phyloP scores from a whole-genome alignment of 495 filamentous ascomycete species.

The Annulohypoxylon nitens region DNA sequence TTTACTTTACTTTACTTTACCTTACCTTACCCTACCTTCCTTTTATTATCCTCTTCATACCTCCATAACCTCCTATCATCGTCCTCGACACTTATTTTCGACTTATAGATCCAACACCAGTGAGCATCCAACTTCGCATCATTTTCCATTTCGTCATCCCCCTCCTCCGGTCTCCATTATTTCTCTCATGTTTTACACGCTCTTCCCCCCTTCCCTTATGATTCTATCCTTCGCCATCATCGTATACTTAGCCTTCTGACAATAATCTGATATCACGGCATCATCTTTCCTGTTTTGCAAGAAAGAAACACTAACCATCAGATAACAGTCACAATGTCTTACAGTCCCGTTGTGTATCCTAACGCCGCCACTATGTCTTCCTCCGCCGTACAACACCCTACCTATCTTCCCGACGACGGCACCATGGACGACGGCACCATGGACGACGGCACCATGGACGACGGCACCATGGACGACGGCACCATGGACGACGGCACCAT shows the following conservation, averaged over 20 bases:
- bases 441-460: no score
- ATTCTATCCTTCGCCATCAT: background rate
- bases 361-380: background rate
- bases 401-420: no score
- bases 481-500: no score
- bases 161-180: background rate
- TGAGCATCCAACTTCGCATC: background rate
- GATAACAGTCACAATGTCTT: background rate
- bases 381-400: background rate
- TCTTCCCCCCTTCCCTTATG: background rate
- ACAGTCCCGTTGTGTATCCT: background rate
- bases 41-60: background rate
- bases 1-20: background rate
- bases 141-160: background rate
- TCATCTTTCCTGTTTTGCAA: background rate
- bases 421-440: no score
- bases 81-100: no score
- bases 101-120: no score
- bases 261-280: background rate
- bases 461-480: no score
- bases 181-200: background rate
- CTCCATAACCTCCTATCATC: no score
- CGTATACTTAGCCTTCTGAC: background rate
- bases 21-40: no score
- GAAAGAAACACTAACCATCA: background rate